Evolutionary conservation across 139 green algal species (phyloP).

Genomic region (Closterium sp.): DNA sequence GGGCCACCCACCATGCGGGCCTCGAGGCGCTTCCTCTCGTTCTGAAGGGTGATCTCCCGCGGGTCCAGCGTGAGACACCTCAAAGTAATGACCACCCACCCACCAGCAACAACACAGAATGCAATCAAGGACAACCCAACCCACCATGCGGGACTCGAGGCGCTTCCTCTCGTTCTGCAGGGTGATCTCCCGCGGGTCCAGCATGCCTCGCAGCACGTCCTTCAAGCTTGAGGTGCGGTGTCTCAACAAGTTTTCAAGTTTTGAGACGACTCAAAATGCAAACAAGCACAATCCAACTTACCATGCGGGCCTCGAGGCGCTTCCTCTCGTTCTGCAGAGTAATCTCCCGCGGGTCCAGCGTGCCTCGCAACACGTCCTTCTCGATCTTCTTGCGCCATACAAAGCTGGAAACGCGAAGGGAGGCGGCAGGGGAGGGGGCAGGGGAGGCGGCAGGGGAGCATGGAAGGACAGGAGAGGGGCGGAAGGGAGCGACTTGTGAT

Average conservation of each 20-base stretch:
- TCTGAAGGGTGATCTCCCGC: constrained; percentile 64
- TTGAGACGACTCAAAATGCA: too few relatives aligned
- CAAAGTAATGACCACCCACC: not conserved
- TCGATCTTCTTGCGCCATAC: constrained; percentile 96
- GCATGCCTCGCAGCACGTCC: constrained; percentile 55
- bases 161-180: constrained; percentile 59
- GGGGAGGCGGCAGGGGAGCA: too few relatives aligned
- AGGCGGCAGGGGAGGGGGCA: too few relatives aligned
- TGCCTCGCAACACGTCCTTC: constrained; percentile 66
- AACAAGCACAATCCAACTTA: not conserved
- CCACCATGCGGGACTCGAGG: constrained; percentile 63
- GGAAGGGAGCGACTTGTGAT: too few relatives aligned
- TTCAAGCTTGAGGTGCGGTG: too few relatives aligned
- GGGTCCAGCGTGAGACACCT: constrained; percentile 59
- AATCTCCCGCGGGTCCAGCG: constrained; percentile 66
- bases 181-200: constrained; percentile 66
- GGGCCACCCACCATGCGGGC: constrained; percentile 63
- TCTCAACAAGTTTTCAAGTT: too few relatives aligned
- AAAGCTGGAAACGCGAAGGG: constrained; percentile 58
- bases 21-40: constrained; percentile 59
- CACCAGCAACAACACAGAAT: not conserved
- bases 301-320: constrained; percentile 62
- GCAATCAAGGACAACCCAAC: not conserved
- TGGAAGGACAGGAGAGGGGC: too few relatives aligned
- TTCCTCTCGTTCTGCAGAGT: constrained; percentile 59